Evolutionary conservation across 75 land plant genomes (phyloP).

Genomic region (Pinus albicaulis): DNA sequence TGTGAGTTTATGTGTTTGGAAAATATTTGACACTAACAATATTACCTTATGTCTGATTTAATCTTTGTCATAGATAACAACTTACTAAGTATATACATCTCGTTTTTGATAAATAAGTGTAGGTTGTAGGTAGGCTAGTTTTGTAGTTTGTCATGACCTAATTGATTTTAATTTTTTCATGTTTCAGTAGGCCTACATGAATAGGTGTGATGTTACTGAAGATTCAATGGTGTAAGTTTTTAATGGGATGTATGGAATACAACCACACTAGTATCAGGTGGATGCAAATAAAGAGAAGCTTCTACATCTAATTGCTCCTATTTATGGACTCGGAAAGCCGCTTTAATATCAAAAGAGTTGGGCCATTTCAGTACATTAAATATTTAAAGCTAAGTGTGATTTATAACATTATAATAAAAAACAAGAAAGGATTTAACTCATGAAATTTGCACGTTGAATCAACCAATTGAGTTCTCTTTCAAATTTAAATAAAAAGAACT

Average conservation of each 20-base stretch:
- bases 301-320: neutral
- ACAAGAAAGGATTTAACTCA: slow-evolving; percentile 10
- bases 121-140: neutral
- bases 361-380: slow-evolving; percentile 10
- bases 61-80: neutral
- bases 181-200: slow-evolving; percentile 70
- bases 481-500: slow-evolving; percentile 25
- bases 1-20: slow-evolving; percentile 54
- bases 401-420: slow-evolving; percentile 31
- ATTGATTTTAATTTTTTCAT: neutral
- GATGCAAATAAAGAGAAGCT: slow-evolving; percentile 17
- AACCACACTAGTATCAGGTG: slow-evolving; percentile 25
- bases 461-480: slow-evolving; percentile 12
- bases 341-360: too few relatives aligned
- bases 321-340: slow-evolving; percentile 10
- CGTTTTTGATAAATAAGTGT: neutral
- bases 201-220: slow-evolving; percentile 59
- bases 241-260: slow-evolving; percentile 17
- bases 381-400: neutral
- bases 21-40: neutral
- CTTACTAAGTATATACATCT: neutral
- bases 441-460: neutral
- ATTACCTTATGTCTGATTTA: neutral
- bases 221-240: slow-evolving; percentile 75
- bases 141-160: neutral